Evolutionary conservation across 306 rosid species (phyloP).

Genomic region (Adenanthera pavonina): DNA sequence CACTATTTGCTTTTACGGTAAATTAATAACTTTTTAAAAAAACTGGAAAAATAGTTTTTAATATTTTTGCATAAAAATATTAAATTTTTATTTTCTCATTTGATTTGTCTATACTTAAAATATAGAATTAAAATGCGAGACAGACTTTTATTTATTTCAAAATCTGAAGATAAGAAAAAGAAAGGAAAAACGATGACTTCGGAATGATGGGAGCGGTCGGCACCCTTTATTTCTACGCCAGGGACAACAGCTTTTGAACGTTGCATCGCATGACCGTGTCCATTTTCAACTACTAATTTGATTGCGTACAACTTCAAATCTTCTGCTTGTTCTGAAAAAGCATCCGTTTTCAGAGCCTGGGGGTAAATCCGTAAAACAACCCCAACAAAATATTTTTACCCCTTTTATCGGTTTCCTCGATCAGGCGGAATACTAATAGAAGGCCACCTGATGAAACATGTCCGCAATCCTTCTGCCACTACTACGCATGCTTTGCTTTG

Average conservation of each 20-base stretch:
- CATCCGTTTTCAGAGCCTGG: slow-evolving; percentile 4
- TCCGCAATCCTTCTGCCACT: background rate
- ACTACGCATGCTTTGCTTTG: slow-evolving; percentile 20
- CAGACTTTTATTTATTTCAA: no score
- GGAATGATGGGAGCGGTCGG: background rate
- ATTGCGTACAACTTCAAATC: slow-evolving; percentile 37
- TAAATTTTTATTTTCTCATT: no score
- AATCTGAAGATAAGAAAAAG: no score
- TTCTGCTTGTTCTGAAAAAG: slow-evolving; percentile 8
- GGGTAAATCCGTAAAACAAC: background rate
- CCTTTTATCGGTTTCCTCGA: no score
- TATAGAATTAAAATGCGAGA: no score
- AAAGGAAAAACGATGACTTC: no score
- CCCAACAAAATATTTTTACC: no score
- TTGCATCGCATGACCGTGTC: slow-evolving; percentile 23
- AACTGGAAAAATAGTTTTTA: no score
- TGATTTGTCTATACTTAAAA: no score
- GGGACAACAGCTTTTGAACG: slow-evolving; percentile 27
- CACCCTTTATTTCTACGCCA: background rate
- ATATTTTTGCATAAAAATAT: no score
- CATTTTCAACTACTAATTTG: slow-evolving; percentile 33
- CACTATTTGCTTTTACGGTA: no score
- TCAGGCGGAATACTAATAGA: background rate
- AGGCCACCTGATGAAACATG: background rate
- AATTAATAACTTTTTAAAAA: no score